Evolutionary conservation across 495 filamentous ascomycete genomes (phyloP), one percentile per base, ranked within the genome.

Genomic region (Penicilliopsis zonata): DNA sequence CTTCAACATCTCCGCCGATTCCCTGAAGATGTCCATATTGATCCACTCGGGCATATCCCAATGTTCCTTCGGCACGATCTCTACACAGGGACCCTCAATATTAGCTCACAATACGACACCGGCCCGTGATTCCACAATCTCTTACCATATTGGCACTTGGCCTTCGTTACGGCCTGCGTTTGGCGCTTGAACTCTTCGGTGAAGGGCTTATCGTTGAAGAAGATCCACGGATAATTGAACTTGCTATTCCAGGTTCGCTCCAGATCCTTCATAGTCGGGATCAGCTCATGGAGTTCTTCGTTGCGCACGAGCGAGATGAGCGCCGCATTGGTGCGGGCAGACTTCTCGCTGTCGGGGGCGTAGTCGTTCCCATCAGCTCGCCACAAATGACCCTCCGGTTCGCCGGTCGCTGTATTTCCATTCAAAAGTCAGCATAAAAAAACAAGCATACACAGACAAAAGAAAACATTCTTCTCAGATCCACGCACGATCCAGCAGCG

Each of bases 141-240:
- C 40, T 42, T 71, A 92, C 85, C 82, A 55, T 90, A 99, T 51
- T 66, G 60, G 46, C 76, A 78, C 50, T 83, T 72, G 13, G 86
- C 90, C 43, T 90, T 94, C 3, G 86, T 96, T 35, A 66, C 72
- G 15, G 73, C 78, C 43, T 69, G 60, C 5, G 86, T 95, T 52
- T 59, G 66, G 44, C 61, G 60, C 62, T 93, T 96, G 66, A 99
- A 99, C 47, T 96, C 87, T 21, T 83, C 78, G 9, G 80, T 72
- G 52, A 98, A 98, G 9, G 79, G 81, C 18, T 78, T 78, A 49
- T 98, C 90, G 60, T 99, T 99, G 65, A 99, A 87, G 59, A 99
- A 96, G 28, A 86, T 95, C 80, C 90, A 99, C 10, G 92, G 92
- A 55, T 96, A 99, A 60, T 99, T 96, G 70, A 96, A 99, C 51